A percentile compares a stretch with the other conserved stretches of the same genome.
These are phyloP conservation scores for Nissolia schottii DNA, from an alignment of 306 rosid genomes.

Conservation along the genomic window DNA sequence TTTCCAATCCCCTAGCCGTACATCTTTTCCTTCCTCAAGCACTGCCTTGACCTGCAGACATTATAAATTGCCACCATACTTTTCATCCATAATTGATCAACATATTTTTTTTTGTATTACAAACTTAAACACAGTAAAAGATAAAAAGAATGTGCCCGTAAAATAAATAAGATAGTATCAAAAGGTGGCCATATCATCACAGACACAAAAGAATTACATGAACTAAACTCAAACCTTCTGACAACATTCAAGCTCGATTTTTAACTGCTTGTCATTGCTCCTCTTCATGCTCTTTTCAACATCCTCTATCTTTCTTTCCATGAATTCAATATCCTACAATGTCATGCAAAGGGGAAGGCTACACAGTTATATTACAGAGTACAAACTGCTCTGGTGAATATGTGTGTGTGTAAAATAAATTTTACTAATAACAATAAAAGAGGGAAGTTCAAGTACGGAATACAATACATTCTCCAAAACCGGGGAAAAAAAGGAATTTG, in stretches of 20 bases:
- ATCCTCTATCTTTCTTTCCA: slow-evolving; percentile 80
- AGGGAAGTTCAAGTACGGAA: not conserved
- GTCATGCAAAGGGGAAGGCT: not conserved
- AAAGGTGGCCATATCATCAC: not conserved
- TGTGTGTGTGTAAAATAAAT: not conserved
- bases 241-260: slow-evolving; percentile 84
- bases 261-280: slow-evolving; percentile 96
- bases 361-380: slow-evolving; percentile 2
- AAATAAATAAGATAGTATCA: not conserved
- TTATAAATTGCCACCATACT: slow-evolving; percentile 14
- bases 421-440: not conserved
- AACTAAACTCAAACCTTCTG: slow-evolving; percentile 50
- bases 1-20: slow-evolving; percentile 97
- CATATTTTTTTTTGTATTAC: not conserved
- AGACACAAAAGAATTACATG: not conserved
- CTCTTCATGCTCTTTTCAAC: slow-evolving; percentile 97
- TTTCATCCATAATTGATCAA: not conserved
- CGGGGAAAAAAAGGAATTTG: not conserved
- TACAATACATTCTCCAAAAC: not conserved
- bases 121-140: not conserved
- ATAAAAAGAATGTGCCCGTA: not conserved
- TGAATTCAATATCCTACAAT: slow-evolving; percentile 80
- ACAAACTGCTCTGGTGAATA: not conserved
- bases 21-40: slow-evolving; percentile 82
- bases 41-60: slow-evolving; percentile 68